These are phyloP conservation scores for Aegilops longissima DNA, from an alignment of 176 grass and related monocot genomes.

Conservation along the genomic window DNA sequence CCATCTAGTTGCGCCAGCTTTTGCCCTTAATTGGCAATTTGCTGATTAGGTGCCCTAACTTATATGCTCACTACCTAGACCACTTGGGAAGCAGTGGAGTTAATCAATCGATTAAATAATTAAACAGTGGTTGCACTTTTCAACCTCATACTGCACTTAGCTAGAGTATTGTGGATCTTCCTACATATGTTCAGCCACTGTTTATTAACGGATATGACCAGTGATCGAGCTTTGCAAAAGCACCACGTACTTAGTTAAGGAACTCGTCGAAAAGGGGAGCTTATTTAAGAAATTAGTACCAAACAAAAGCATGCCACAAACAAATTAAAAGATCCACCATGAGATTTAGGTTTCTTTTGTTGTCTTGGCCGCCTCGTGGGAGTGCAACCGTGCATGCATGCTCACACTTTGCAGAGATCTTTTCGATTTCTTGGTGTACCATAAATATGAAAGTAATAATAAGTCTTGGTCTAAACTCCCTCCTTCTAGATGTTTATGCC, in stretches of 20 bases:
- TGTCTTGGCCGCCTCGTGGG: not conserved
- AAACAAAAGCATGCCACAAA: not conserved
- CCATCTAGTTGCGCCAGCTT: not conserved
- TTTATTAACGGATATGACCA: not conserved
- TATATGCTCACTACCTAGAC: constrained; percentile 25
- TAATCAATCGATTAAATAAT: not conserved
- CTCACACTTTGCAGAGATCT: no score
- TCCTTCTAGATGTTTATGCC: no score
- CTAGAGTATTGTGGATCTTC: not conserved
- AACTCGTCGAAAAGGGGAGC: not conserved
- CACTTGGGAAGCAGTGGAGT: not conserved
- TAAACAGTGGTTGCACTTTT: not conserved
- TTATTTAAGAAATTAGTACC: not conserved
- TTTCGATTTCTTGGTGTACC: no score
- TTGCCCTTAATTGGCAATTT: constrained; percentile 19
- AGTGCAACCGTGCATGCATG: not conserved
- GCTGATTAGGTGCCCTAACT: not conserved
- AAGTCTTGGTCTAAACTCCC: no score
- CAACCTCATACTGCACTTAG: not conserved
- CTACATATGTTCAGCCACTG: not conserved
- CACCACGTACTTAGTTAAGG: not conserved
- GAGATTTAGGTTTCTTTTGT: not conserved
- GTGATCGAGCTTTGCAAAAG: not conserved
- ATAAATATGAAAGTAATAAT: no score
- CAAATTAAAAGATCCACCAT: not conserved